phyloP scores from a whole-genome alignment of 306 rosid genomes.

The Mimosa bimucronata region DNA sequence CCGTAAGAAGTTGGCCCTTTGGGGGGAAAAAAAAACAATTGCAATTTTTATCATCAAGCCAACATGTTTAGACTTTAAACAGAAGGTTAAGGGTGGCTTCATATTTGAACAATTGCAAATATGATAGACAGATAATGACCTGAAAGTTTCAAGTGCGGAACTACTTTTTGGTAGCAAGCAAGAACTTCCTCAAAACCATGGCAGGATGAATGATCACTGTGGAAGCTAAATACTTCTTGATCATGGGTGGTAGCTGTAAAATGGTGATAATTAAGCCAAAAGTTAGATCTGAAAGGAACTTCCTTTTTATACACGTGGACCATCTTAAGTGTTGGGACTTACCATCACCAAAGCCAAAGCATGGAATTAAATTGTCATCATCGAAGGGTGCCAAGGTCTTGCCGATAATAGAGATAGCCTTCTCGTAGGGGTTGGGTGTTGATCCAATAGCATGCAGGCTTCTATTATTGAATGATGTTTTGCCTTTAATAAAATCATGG shows the following conservation, averaged over 20 bases:
- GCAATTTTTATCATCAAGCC: slow-evolving; percentile 34
- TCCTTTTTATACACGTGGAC: neutral
- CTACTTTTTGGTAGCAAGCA: slow-evolving; percentile 71
- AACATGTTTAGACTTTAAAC: slow-evolving; percentile 11
- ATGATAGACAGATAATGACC: slow-evolving; percentile 44
- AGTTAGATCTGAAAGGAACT: slow-evolving; percentile 20
- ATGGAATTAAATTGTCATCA: slow-evolving; percentile 93
- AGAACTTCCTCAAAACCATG: slow-evolving; percentile 91
- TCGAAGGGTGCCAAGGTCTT: slow-evolving; percentile 93
- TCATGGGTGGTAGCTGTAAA: slow-evolving; percentile 83
- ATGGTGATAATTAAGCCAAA: slow-evolving; percentile 21
- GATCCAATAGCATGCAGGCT: slow-evolving; percentile 77
- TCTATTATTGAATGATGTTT: slow-evolving; percentile 68
- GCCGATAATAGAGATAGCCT: slow-evolving; percentile 76
- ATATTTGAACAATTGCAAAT: neutral
- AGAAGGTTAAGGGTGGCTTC: neutral
- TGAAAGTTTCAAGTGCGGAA: slow-evolving; percentile 73
- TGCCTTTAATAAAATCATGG: slow-evolving; percentile 59
- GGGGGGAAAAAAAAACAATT: slow-evolving; percentile 32
- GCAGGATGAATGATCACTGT: slow-evolving; percentile 78
- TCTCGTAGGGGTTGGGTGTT: slow-evolving; percentile 86
- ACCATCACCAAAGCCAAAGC: slow-evolving; percentile 97
- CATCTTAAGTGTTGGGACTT: slow-evolving; percentile 31
- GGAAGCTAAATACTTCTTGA: slow-evolving; percentile 85
- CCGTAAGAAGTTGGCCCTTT: slow-evolving; percentile 93